Percentiles rank a stretch among this genome's conserved stretches.
phyloP scores from a whole-genome alignment of 257 asterid genomes.

The Rehmannia glutinosa region DNA sequence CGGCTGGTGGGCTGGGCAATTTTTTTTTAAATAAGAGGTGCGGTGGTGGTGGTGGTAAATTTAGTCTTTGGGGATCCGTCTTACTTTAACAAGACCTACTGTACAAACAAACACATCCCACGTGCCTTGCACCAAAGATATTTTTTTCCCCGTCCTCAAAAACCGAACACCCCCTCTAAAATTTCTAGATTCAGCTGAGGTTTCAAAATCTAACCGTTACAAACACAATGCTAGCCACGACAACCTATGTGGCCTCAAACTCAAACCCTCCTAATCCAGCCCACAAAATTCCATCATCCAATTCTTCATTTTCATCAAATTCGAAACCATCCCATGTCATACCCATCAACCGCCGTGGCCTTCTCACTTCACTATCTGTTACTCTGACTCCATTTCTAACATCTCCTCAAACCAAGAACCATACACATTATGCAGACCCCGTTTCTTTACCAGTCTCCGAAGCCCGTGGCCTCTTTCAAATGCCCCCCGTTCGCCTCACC shows the following conservation, averaged over 20 bases:
- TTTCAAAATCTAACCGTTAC: slow-evolving; percentile 2
- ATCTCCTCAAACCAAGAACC: slow-evolving; percentile 29
- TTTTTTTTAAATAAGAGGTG: too few species aligned
- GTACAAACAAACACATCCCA: too few species aligned
- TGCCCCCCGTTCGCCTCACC: slow-evolving; percentile 85
- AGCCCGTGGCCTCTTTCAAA: slow-evolving; percentile 95
- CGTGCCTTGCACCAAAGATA: too few species aligned
- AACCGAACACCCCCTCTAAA: too few species aligned
- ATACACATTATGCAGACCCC: slow-evolving; percentile 20
- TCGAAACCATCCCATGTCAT: slow-evolving; percentile 2
- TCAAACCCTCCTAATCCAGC: slow-evolving; percentile 14
- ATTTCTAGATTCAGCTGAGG: neutral
- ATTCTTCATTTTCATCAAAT: slow-evolving; percentile 23
- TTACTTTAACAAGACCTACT: too few species aligned
- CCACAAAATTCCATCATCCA: too few species aligned
- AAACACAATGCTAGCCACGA: slow-evolving; percentile 27
- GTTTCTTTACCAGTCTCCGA: slow-evolving; percentile 36
- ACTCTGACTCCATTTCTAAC: slow-evolving; percentile 41
- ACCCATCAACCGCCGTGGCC: slow-evolving; percentile 52
- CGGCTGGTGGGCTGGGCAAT: too few species aligned
- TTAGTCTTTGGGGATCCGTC: too few species aligned
- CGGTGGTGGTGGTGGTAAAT: too few species aligned
- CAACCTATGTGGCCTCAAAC: slow-evolving; percentile 28
- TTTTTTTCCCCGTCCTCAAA: too few species aligned
- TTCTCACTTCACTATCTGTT: slow-evolving; percentile 47